Conservation (phyloP, 306 rosid genomes). For the Luffa aegyptiaca region DNA sequence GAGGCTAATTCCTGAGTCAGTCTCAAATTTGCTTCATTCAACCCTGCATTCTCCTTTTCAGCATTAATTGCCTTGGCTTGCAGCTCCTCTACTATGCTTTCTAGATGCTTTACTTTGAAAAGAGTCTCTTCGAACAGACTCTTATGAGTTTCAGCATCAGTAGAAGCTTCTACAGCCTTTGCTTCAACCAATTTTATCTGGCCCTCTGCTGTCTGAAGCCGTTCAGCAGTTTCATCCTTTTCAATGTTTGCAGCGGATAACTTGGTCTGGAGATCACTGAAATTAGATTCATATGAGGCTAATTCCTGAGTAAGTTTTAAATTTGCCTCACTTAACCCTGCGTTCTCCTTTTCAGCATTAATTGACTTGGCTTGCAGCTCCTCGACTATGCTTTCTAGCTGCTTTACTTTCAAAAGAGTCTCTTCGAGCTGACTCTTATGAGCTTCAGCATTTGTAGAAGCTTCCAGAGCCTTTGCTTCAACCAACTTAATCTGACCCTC, state of each 20-base stretch:
- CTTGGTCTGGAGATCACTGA: constrained; percentile 42
- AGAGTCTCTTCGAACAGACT: constrained; percentile 45
- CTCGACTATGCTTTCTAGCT: constrained; percentile 57
- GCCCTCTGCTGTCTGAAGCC: constrained; percentile 33
- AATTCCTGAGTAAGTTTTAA: constrained; percentile 48
- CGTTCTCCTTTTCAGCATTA: constrained; percentile 49
- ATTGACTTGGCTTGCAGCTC: constrained; percentile 52
- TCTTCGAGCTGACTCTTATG: constrained; percentile 43
- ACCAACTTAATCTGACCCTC: constrained; percentile 40
- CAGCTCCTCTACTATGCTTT: constrained; percentile 59
- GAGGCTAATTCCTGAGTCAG: constrained; percentile 46
- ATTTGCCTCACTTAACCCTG: constrained; percentile 40
- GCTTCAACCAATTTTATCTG: constrained; percentile 41
- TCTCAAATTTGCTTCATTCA: constrained; percentile 46
- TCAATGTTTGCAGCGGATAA: constrained; percentile 34
- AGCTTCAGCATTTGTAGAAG: constrained; percentile 28
- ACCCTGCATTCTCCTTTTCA: constrained; percentile 48
- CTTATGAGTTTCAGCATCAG: constrained; percentile 29
- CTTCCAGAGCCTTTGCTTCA: constrained; percentile 45
- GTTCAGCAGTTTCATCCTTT: constrained; percentile 46
- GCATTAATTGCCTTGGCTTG: constrained; percentile 40
- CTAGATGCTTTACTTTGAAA: constrained; percentile 54
- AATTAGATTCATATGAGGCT: constrained; percentile 42
- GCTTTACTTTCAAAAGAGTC: constrained; percentile 45
- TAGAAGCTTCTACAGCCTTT: constrained; percentile 37